Conservation (phyloP, 345 rosid species). For the Mercurialis annua region DNA sequence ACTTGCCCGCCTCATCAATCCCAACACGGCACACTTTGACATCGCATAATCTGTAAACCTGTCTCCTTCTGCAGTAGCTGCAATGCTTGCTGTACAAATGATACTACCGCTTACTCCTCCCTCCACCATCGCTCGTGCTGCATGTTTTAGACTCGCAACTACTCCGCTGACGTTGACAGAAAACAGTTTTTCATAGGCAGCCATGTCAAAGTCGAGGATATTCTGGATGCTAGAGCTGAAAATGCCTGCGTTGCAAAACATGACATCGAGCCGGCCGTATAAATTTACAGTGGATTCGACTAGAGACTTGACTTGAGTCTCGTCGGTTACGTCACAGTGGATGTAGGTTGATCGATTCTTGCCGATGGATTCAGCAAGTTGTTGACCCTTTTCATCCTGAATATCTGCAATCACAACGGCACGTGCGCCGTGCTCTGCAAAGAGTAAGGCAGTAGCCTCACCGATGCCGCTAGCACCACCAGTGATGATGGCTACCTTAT, state of each 20-base stretch:
- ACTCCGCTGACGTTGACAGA: slow-evolving; percentile 32
- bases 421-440: slow-evolving; percentile 23
- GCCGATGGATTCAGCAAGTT: slow-evolving; percentile 27
- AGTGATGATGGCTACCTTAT: slow-evolving; percentile 22
- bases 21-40: slow-evolving; percentile 42
- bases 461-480: slow-evolving; percentile 32
- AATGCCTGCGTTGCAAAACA: slow-evolving; percentile 44
- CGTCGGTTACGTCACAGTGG: slow-evolving; percentile 36
- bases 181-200: slow-evolving; percentile 17
- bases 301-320: slow-evolving; percentile 34
- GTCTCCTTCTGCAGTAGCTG: slow-evolving; percentile 3
- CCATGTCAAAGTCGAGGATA: slow-evolving; percentile 24
- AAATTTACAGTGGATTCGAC: slow-evolving; percentile 20
- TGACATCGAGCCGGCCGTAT: slow-evolving; percentile 26
- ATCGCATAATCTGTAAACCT: slow-evolving; percentile 23
- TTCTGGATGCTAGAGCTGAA: slow-evolving; percentile 11
- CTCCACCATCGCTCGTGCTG: slow-evolving; percentile 36
- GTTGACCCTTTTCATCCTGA: slow-evolving; percentile 26
- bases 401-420: slow-evolving; percentile 33
- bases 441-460: slow-evolving; percentile 16
- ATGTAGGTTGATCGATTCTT: slow-evolving; percentile 15
- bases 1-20: slow-evolving; percentile 36
- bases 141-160: slow-evolving; percentile 28
- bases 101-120: slow-evolving; percentile 33
- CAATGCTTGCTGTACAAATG: slow-evolving; percentile 35